Evolutionary conservation across 352 stramenopile species (phyloP).

Genomic region (Phytopythium mirpurense): DNA sequence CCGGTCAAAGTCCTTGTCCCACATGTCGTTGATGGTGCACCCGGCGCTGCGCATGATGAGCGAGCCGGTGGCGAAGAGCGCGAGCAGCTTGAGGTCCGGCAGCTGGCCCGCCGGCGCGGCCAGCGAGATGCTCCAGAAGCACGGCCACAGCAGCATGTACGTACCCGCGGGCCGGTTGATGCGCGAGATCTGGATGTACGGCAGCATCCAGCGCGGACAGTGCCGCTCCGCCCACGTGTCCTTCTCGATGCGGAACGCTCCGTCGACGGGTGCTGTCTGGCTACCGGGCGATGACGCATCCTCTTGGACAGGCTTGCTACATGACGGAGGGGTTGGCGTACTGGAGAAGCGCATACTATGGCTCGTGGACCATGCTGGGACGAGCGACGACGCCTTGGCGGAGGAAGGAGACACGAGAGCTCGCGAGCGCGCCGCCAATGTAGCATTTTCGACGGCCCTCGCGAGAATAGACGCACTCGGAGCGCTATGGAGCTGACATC

Average conservation of each 20-base stretch:
- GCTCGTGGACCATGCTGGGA: not conserved
- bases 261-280: not conserved
- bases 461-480: not conserved
- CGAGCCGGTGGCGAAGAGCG: constrained; percentile 84
- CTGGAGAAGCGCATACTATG: not conserved
- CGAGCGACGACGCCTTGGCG: not conserved
- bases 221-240: constrained; percentile 83
- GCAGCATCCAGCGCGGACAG: constrained; percentile 68
- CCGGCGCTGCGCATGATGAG: constrained; percentile 97
- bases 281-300: not conserved
- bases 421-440: not conserved
- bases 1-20: constrained; percentile 97
- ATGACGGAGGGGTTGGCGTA: not conserved
- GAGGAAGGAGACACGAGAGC: not conserved
- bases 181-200: constrained; percentile 84
- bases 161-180: constrained; percentile 86
- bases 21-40: constrained; percentile 99
- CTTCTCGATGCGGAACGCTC: constrained; percentile 68
- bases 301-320: not conserved
- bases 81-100: constrained; percentile 78
- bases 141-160: constrained; percentile 96
- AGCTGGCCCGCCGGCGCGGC: constrained; percentile 77
- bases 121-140: constrained; percentile 96
- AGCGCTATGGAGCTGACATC: not conserved
- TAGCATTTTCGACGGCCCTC: not conserved